phyloP scores from a whole-genome alignment of 176 grass and related monocot genomes.

The Miscanthus lutarioriparius region DNA sequence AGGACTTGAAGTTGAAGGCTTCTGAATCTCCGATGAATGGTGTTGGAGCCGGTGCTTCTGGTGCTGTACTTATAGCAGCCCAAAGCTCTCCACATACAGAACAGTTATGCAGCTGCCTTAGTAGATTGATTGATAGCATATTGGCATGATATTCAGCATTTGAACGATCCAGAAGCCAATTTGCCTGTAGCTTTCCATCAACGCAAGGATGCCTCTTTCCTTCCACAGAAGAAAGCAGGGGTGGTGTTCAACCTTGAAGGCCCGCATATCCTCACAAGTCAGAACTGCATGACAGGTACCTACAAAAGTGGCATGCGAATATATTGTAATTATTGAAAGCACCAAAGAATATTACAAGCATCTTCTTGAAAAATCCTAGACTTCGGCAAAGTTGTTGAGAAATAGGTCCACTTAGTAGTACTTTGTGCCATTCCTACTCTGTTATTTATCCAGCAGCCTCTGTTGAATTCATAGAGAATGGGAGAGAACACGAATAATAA shows the following conservation, averaged over 20 bases:
- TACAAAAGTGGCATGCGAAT: constrained; percentile 37
- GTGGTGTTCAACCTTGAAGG: not conserved
- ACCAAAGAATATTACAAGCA: constrained; percentile 48
- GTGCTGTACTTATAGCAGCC: constrained; percentile 39
- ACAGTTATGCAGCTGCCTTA: constrained; percentile 18
- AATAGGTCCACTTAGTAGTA: constrained; percentile 18
- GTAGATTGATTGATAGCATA: constrained; percentile 12
- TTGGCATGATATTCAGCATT: constrained; percentile 11
- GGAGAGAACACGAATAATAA: constrained; percentile 13
- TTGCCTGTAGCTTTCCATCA: constrained; percentile 22
- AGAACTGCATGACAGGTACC: not conserved
- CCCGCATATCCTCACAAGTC: constrained; percentile 12
- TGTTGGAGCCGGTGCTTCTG: constrained; percentile 5
- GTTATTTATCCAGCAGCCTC: constrained; percentile 34
- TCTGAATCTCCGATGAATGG: constrained; percentile 21
- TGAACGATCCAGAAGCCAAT: constrained; percentile 16
- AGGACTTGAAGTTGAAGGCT: constrained; percentile 20
- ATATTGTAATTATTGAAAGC: constrained; percentile 18
- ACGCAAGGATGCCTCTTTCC: constrained; percentile 8
- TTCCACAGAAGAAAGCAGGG: constrained; percentile 1
- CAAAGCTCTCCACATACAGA: not conserved
- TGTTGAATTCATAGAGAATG: constrained; percentile 24
- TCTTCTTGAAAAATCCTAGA: constrained; percentile 4
- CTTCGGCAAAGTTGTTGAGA: not conserved
- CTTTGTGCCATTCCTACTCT: constrained; percentile 5